Evolutionary conservation across 306 rosid species (phyloP).

Genomic region (Trichosanthes cucumerina): DNA sequence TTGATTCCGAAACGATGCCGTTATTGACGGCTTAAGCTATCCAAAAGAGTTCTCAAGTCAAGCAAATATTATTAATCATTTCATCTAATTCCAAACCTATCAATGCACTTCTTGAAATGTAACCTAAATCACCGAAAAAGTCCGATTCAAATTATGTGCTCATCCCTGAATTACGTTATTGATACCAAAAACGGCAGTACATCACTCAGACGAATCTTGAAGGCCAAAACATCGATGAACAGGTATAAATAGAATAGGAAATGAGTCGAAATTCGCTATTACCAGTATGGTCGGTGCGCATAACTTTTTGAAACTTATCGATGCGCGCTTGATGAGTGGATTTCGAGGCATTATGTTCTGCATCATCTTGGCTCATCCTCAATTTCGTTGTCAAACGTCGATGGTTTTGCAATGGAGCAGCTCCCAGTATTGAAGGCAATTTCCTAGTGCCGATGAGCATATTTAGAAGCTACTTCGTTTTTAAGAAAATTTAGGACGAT

Average conservation of each 20-base stretch:
- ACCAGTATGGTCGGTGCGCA: slow-evolving; percentile 13
- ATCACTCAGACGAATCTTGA: not conserved
- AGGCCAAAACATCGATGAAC: not conserved
- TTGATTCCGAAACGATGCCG: no score
- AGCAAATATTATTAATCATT: not conserved
- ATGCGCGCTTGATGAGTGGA: not conserved
- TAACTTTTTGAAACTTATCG: slow-evolving; percentile 5
- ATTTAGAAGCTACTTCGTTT: not conserved
- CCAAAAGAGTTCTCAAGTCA: not conserved
- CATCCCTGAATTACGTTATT: not conserved
- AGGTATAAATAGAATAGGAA: not conserved
- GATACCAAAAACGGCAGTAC: not conserved
- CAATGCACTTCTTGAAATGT: not conserved
- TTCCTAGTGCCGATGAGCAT: not conserved
- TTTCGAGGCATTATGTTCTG: not conserved
- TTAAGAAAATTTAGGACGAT: no score
- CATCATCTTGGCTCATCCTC: not conserved
- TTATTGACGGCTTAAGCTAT: not conserved
- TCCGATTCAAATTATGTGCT: not conserved
- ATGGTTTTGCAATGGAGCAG: not conserved
- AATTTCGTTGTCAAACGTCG: not conserved
- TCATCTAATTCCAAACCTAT: not conserved
- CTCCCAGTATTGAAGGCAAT: not conserved
- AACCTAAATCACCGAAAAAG: not conserved
- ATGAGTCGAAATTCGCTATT: not conserved